Conservation (phyloP, 371 early-diverging fungal species). For the Mucor mucedo region DNA sequence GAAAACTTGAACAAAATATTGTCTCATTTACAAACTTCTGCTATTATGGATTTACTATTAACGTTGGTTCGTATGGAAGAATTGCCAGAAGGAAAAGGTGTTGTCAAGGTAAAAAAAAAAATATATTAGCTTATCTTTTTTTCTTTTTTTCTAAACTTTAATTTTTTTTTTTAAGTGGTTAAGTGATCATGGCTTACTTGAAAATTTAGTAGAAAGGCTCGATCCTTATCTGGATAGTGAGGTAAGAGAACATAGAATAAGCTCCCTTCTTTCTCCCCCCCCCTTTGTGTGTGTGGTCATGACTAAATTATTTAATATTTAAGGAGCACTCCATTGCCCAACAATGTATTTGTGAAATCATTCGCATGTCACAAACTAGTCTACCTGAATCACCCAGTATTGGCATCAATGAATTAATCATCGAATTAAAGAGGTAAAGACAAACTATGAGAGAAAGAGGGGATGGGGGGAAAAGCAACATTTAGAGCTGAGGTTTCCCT, state of each 20-base stretch:
- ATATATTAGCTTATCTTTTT: not conserved
- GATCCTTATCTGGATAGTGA: slow-evolving; percentile 78
- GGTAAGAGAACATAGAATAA: slow-evolving; percentile 32
- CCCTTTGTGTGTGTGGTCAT: not conserved
- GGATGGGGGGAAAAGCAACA: too few species aligned
- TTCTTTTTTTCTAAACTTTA: not conserved
- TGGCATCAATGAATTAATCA: slow-evolving; percentile 68
- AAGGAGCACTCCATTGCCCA: slow-evolving; percentile 86
- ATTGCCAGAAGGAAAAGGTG: slow-evolving; percentile 78
- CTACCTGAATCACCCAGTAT: slow-evolving; percentile 70
- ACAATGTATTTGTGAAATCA: slow-evolving; percentile 88
- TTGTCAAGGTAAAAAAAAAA: slow-evolving; percentile 63
- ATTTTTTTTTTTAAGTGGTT: slow-evolving; percentile 72
- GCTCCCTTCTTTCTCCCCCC: not conserved
- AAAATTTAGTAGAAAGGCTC: slow-evolving; percentile 74
- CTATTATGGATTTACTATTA: slow-evolving; percentile 87
- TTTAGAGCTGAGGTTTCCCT: too few species aligned
- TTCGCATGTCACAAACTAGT: slow-evolving; percentile 82
- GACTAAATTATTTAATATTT: too few species aligned
- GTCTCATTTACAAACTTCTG: slow-evolving; percentile 78
- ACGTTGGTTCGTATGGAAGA: slow-evolving; percentile 91
- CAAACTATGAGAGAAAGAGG: too few species aligned
- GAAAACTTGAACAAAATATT: slow-evolving; percentile 64
- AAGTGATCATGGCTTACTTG: slow-evolving; percentile 73
- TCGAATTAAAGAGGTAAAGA: slow-evolving; percentile 74